Evolutionary conservation across 2,329 filamentous ascomycete genomes (phyloP), one percentile per base, ranked within the genome.

Genomic region (Colletotrichum falcatum): DNA sequence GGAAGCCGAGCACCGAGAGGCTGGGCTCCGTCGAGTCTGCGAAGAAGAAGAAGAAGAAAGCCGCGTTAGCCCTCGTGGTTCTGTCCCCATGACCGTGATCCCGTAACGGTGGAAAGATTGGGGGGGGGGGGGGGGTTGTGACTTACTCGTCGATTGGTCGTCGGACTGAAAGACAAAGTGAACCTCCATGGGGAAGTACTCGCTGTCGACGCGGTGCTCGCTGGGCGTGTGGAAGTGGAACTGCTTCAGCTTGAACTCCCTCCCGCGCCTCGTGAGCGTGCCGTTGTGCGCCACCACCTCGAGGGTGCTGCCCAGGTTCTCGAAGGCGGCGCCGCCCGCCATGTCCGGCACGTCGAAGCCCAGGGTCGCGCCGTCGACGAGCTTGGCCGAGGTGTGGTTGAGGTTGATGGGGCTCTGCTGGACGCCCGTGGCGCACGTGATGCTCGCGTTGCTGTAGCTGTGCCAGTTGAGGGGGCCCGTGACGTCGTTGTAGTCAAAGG

Each of bases 171-270:
- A 81, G 9, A 84, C 82, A 72, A 83, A 82, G 74, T 83, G 82
- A 33, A 81, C 78, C 72, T 84, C 82, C 71, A 82, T 74, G 18
- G 81, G 79, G 65, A 77, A 83, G 74, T 79, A 76, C 72, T 81
- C 79, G 9, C 82, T 77, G 75, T 83, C 73, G 76, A 89, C 79
- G 56, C 84, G 82, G 74, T 90, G 88, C 80, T 90, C 88, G 53
- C 86, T 86, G 0, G 88, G 87, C 0, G 86, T 86, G 75, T 90
- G 88, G 79, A 90, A 88, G 77, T 90, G 88, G 79, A 89, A 89
- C 73, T 90, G 88, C 56, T 78, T 79, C 18, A 89, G 79, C 0
- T 73, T 75, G 76, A 84, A 88, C 20, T 79, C 75, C 20, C 77
- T 77, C 37, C 79, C 81, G 1, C 74, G 78, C 30, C 85, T 75